phyloP scores from a whole-genome alignment of 345 rosid genomes.

The Clausena lansium region DNA sequence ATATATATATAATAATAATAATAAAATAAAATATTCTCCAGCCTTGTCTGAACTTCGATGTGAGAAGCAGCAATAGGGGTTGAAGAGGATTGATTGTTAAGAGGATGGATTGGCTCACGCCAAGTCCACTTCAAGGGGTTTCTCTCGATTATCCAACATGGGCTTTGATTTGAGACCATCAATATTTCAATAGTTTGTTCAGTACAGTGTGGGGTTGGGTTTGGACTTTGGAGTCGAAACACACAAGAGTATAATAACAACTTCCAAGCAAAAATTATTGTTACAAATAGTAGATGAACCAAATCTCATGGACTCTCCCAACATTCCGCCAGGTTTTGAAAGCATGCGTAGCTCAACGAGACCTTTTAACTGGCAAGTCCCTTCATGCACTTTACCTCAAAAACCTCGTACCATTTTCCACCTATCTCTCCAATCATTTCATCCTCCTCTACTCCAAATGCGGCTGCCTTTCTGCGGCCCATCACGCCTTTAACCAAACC shows the following conservation, averaged over 20 bases:
- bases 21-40: too few species aligned
- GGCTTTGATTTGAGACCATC: too few species aligned
- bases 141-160: too few species aligned
- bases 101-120: too few species aligned
- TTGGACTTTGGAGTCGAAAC: background rate
- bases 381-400: slow-evolving; percentile 76
- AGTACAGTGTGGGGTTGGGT: background rate
- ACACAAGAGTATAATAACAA: too few species aligned
- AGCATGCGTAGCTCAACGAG: slow-evolving; percentile 46
- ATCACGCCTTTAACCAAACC: slow-evolving; percentile 43
- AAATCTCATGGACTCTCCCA: slow-evolving; percentile 43
- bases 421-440: slow-evolving; percentile 87
- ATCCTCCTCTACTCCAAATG: slow-evolving; percentile 85
- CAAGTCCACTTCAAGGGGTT: too few species aligned
- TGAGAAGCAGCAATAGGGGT: too few species aligned
- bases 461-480: slow-evolving; percentile 52
- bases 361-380: slow-evolving; percentile 58
- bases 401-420: slow-evolving; percentile 58
- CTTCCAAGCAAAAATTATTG: too few species aligned
- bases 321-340: slow-evolving; percentile 54
- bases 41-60: too few species aligned
- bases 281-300: slow-evolving; percentile 40
- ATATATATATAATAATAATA: too few species aligned
- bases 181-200: too few species aligned
- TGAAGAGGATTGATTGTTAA: too few species aligned